phyloP scores from a whole-genome alignment of 2,329 filamentous ascomycete genomes.

The Tolypocladium endophyticum region DNA sequence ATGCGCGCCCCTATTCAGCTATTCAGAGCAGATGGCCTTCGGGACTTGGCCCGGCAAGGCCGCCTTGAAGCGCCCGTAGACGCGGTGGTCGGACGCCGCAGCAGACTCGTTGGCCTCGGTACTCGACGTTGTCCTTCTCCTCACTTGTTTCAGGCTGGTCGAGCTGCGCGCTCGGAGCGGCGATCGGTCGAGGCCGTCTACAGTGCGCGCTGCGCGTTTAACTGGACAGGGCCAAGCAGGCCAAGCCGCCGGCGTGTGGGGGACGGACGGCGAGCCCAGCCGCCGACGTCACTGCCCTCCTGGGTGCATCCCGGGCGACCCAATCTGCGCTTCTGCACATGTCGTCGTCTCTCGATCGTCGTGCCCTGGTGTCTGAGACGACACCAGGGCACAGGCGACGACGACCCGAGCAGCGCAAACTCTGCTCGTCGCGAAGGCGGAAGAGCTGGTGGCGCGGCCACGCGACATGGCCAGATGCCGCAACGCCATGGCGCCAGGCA shows the following conservation, averaged over 20 bases:
- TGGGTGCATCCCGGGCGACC: too few relatives aligned
- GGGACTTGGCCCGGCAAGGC: too few relatives aligned
- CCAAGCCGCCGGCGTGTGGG: not conserved
- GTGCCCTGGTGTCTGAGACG: too few relatives aligned
- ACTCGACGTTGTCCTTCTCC: not conserved
- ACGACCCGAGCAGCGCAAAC: not conserved
- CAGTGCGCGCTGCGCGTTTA: not conserved
- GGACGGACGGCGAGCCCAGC: not conserved
- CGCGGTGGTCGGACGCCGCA: not conserved
- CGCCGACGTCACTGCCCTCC: constrained; percentile 3
- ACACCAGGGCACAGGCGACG: too few relatives aligned
- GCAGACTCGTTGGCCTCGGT: too few relatives aligned
- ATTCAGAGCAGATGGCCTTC: too few relatives aligned
- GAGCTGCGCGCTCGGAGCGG: not conserved
- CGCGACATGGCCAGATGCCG: not conserved
- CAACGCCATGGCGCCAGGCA: not conserved
- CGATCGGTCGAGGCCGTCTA: not conserved
- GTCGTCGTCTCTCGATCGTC: too few relatives aligned
- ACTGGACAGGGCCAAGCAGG: not conserved
- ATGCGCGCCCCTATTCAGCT: too few relatives aligned
- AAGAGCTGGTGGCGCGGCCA: not conserved
- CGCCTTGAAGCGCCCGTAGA: not conserved
- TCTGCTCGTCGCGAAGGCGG: not conserved
- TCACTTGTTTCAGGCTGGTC: not conserved
- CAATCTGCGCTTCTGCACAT: not conserved